phyloP scores from a whole-genome alignment of 331 rosid species.

The Ulmus americana region DNA sequence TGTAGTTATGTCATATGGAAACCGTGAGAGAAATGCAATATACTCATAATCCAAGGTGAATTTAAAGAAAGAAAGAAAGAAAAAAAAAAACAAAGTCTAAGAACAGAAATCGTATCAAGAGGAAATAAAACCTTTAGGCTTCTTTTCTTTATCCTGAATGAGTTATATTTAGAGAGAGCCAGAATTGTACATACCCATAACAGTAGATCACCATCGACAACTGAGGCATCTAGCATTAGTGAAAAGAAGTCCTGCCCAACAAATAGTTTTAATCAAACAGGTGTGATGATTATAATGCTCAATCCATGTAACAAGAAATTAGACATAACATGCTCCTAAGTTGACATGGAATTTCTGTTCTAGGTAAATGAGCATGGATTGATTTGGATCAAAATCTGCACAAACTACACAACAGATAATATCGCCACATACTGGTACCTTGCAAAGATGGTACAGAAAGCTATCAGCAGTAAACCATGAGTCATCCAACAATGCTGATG shows the following conservation, averaged over 20 bases:
- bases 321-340: neutral
- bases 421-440: constrained; percentile 32
- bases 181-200: constrained; percentile 58
- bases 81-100: neutral
- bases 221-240: constrained; percentile 56
- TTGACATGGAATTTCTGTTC: neutral
- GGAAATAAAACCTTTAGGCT: neutral
- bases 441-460: constrained; percentile 65
- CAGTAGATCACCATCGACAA: constrained; percentile 81
- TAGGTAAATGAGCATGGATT: neutral
- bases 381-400: neutral
- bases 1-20: neutral
- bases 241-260: constrained; percentile 66
- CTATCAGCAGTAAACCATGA: constrained; percentile 66
- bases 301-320: constrained; percentile 8
- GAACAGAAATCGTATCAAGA: neutral
- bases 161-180: constrained; percentile 2
- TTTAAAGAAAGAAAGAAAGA: neutral
- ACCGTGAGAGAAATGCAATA: neutral
- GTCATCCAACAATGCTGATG: constrained; percentile 52
- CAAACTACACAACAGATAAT: neutral
- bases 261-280: constrained; percentile 13
- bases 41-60: neutral
- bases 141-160: neutral
- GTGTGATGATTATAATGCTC: neutral